These are phyloP conservation scores for Dryas drummondii DNA, from an alignment of 306 rosid species.

Conservation along the genomic window DNA sequence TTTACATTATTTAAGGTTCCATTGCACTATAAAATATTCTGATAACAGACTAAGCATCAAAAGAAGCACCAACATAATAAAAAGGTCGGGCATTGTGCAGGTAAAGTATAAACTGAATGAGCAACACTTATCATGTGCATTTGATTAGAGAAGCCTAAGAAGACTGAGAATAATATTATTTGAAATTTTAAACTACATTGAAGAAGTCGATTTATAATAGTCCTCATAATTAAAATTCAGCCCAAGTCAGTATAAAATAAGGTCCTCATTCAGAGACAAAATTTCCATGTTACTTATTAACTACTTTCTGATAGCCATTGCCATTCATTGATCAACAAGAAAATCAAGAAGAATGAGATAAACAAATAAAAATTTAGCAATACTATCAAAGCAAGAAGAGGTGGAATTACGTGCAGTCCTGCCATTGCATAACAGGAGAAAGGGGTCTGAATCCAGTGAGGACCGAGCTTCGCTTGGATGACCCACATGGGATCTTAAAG, in stretches of 20 bases:
- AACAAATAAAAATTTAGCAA: background rate
- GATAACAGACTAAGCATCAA: background rate
- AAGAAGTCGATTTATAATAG: background rate
- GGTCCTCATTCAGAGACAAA: background rate
- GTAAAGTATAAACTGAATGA: background rate
- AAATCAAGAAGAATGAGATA: background rate
- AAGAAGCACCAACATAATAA: background rate
- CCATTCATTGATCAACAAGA: background rate
- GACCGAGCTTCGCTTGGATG: conserved; percentile 37
- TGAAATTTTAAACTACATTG: background rate
- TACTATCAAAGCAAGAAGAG: background rate
- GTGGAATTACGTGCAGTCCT: conserved; percentile 75
- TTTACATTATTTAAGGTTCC: background rate
- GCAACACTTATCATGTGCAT: background rate
- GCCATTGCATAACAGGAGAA: conserved; percentile 93
- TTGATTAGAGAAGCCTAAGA: background rate
- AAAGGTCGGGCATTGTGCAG: background rate
- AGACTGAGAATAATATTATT: no score
- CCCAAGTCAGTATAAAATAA: background rate
- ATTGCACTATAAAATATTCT: background rate
- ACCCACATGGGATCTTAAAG: conserved; percentile 38
- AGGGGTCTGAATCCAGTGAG: conserved; percentile 38
- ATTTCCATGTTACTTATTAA: background rate
- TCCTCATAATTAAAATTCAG: background rate
- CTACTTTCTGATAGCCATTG: background rate